Base-by-base conservation (phyloP, 768 basidiomycete genomes). In the Lyophyllum atratum region DNA sequence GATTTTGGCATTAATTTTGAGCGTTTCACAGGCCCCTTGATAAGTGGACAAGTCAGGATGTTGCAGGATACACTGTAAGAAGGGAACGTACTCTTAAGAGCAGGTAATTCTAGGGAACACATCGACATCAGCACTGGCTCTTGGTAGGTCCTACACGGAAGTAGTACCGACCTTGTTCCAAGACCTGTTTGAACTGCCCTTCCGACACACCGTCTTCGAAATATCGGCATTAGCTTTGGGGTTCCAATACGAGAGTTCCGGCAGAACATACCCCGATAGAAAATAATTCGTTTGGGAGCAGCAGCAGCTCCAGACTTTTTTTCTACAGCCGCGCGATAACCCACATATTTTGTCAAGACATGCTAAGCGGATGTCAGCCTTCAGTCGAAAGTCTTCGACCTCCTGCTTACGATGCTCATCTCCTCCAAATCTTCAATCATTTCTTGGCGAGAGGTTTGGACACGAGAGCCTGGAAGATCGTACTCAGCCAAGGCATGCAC, bases 371-470 rank as follows among this genome's bases (percentile, higher is more conserved):
- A 40, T 48, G 28, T 26, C 25, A 28, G 37, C 37, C 31, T 19
- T 3, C 24, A 44, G 4, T 14, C 25, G 44, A 29, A 52, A 31
- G 28, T 28, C 2, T 3, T 17, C 28, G 14, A 3, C 14, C 15
- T 14, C 2, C 2, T 15, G 29, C 54, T 37, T 46, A 85, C 89
- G 68, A 79, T 77, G 47, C 80, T 76, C 91, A 93, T 93, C 0
- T 72, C 73, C 42, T 81, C 72, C 24, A 93, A 65, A 40, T 89
- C 88, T 22, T 84, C 83, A 28, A 93, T 93, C 66, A 93, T 90
- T 64, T 93, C 92, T 61, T 82, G 81, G 0, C 88, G 78, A 12
- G 87, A 85, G 0, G 74, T 77, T 68, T 93, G 91, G 2, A 88
- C 87, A 17, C 81, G 79, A 47, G 80, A 85, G 34, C 80, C 85